Percentiles rank a stretch among this genome's conserved stretches.
These are phyloP conservation scores for Blattamonas nauphoetae DNA, from an alignment of 78 protist genomes.

Conservation along the genomic window DNA sequence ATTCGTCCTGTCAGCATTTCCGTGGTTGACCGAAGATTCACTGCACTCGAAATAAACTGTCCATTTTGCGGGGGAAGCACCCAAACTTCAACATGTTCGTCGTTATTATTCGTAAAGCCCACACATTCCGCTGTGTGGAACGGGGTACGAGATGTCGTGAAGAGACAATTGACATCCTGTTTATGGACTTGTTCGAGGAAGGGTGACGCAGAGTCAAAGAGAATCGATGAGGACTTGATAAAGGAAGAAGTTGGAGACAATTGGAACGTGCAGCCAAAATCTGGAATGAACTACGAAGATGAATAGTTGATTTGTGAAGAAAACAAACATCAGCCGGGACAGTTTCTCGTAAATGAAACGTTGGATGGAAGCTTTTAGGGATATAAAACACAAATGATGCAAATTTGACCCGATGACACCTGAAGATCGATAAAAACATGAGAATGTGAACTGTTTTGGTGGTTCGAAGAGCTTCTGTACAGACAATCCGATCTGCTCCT, in stretches of 20 bases:
- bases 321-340: background rate
- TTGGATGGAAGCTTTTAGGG: background rate
- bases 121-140: background rate
- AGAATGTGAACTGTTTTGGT: no score
- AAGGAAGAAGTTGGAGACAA: background rate
- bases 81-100: background rate
- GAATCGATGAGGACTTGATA: background rate
- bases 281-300: background rate
- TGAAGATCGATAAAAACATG: no score
- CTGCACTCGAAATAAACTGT: background rate
- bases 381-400: background rate
- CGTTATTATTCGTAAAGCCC: background rate
- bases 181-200: background rate
- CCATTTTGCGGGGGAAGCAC: background rate
- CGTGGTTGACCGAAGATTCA: background rate
- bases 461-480: no score
- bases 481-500: no score
- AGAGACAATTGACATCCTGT: background rate
- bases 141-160: background rate
- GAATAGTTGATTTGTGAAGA: background rate
- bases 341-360: background rate
- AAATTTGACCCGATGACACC: background rate
- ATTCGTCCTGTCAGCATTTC: background rate
- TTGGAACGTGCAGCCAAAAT: background rate
- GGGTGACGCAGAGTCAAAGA: background rate